A percentile compares a stretch with the other conserved stretches of the same genome.
These are phyloP conservation scores for Tephrocybe sp. DNA, from an alignment of 768 basidiomycete species.

Conservation along the genomic window DNA sequence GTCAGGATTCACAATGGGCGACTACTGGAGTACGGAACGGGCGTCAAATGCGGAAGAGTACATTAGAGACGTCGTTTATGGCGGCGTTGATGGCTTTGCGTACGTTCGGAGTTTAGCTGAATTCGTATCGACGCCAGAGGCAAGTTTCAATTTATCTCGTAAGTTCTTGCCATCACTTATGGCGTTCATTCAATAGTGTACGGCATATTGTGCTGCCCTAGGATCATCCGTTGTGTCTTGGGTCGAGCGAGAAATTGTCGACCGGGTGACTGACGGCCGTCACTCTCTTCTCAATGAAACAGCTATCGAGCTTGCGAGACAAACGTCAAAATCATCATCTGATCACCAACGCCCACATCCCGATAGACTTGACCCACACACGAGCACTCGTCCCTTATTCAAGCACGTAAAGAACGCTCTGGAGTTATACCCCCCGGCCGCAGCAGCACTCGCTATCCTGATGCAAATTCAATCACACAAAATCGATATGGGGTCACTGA, in stretches of 20 bases:
- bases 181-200: background rate
- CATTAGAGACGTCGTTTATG: conserved; percentile 72
- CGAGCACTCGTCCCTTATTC: conserved; percentile 18
- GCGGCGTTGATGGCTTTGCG: conserved; percentile 72
- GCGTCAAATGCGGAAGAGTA: conserved; percentile 64
- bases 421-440: conserved; percentile 39
- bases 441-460: conserved; percentile 37
- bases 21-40: conserved; percentile 49
- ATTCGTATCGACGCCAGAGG: conserved; percentile 45
- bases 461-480: conserved; percentile 42
- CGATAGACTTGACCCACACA: no score
- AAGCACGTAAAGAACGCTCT: conserved; percentile 40
- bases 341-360: conserved; percentile 3
- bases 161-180: background rate
- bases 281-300: conserved; percentile 44
- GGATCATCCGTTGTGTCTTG: conserved; percentile 40
- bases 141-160: conserved; percentile 11
- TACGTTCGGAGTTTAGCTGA: conserved; percentile 77
- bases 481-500: conserved; percentile 52
- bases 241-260: conserved; percentile 42
- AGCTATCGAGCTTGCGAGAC: conserved; percentile 27
- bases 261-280: conserved; percentile 45
- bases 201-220: conserved; percentile 19
- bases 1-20: conserved; percentile 16
- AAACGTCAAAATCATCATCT: conserved; percentile 10